These are phyloP conservation scores for Obelidium mucronatum DNA, from an alignment of 192 early-diverging fungal species.

Conservation along the genomic window DNA sequence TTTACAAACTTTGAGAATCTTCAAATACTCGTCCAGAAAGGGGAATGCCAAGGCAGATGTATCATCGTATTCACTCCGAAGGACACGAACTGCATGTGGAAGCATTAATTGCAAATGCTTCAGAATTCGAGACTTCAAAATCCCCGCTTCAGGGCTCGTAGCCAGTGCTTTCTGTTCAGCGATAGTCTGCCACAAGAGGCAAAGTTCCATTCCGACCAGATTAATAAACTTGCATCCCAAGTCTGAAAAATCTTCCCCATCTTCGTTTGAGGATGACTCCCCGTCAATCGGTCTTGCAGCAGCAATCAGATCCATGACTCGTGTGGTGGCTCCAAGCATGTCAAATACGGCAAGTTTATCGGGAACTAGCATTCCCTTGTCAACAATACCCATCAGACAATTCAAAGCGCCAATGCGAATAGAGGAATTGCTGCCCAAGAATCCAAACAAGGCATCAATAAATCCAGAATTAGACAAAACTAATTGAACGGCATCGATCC, in stretches of 20 bases:
- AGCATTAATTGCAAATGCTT: constrained; percentile 57
- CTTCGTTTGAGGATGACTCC: constrained; percentile 45
- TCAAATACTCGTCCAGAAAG: constrained; percentile 75
- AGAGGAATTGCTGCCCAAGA: constrained; percentile 53
- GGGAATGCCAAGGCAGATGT: constrained; percentile 77
- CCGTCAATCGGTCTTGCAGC: background rate
- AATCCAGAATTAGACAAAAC: constrained; percentile 81
- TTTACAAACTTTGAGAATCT: constrained; percentile 66
- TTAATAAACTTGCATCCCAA: constrained; percentile 76
- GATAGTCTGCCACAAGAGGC: constrained; percentile 64
- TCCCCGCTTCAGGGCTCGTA: constrained; percentile 59
- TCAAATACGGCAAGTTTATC: constrained; percentile 91
- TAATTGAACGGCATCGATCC: constrained; percentile 90
- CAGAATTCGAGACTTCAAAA: constrained; percentile 61
- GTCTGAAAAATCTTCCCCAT: constrained; percentile 59
- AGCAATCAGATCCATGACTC: constrained; percentile 1
- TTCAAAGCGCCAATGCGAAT: constrained; percentile 79
- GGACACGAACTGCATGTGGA: constrained; percentile 78
- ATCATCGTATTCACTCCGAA: constrained; percentile 86
- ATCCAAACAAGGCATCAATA: constrained; percentile 76
- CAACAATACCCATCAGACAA: constrained; percentile 85
- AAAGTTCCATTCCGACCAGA: constrained; percentile 75
- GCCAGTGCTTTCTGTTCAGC: constrained; percentile 31
- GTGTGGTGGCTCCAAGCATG: constrained; percentile 63
- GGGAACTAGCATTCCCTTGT: constrained; percentile 89